Base-by-base conservation (phyloP, 352 stramenopile species). In the Pythium vanterpoolii region DNA sequence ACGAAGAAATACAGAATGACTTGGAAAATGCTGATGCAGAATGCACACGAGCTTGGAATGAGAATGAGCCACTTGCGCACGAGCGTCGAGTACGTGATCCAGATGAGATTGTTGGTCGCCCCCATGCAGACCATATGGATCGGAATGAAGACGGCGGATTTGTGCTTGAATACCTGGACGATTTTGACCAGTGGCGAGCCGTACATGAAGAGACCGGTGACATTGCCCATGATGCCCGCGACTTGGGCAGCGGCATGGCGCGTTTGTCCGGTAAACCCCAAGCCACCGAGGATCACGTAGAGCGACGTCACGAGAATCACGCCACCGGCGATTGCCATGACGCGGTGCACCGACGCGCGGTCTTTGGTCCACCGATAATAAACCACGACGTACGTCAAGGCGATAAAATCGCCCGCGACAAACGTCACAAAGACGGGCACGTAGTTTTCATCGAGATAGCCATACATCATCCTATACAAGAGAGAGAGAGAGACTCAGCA, bases 381-480 rank as follows among this genome's bases (percentile, higher is more conserved):
- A 18, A 83, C 23, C 3, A 57, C 47, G 30, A 87, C 72, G 67
- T 78, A 87, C n/a, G 77, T 26, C 6, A 60, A 55, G 1, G 68
- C 44, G 26, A 78, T 53, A 52, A 74, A 58, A 18, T 74, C 75
- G 21, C 76, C 70, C 21, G 30, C 50, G 8, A 47, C 11, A 38
- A 79, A 87, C 4, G 73, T 83, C 11, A 65, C 66, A 27, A 84
- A 70, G 4, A 87, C 64, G 2, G 77, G 75, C 46, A 85, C 77
- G 54, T 77, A 72, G 26, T 81, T 73, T 34, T 62, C 45, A 18
- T 67, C 60, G 31, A 84, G 71, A 27, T 81, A 84, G 26, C 74
- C 74, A 49, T 79, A 84, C 45, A 84, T 65, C 62, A 73, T 53
- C 53, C 53, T 52, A 49, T 45, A 14, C 11, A 9, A 38, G 33